phyloP scores from a whole-genome alignment of 768 basidiomycete species.

The Thelephora aurantiotincta region DNA sequence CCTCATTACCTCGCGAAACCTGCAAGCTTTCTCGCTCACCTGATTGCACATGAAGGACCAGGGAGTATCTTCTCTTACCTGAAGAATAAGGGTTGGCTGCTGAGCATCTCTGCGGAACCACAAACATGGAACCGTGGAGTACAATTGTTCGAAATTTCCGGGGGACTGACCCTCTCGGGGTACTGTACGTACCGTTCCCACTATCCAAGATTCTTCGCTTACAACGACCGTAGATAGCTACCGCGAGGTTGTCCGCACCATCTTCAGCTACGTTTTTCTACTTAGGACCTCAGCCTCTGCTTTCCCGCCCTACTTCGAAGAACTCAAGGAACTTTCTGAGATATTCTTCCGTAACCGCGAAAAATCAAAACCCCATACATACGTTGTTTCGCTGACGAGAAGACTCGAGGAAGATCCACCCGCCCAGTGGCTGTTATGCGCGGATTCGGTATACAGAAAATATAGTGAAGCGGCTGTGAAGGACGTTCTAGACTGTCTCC shows the following conservation, averaged over 20 bases:
- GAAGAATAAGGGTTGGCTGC: conserved; percentile 29
- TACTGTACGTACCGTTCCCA: conserved; percentile 21
- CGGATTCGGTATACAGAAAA: conserved; percentile 5
- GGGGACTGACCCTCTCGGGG: conserved; percentile 34
- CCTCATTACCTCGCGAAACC: conserved; percentile 26
- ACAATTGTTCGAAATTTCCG: conserved; percentile 30
- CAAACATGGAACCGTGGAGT: conserved; percentile 18
- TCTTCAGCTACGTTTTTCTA: conserved; percentile 27
- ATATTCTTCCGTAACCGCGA: conserved; percentile 36
- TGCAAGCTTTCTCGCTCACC: conserved; percentile 27
- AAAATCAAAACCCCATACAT: conserved; percentile 25
- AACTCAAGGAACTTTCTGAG: conserved; percentile 27
- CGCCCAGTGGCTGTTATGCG: conserved; percentile 9
- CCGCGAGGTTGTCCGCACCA: conserved; percentile 23
- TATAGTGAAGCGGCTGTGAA: conserved; percentile 11
- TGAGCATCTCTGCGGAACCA: conserved; percentile 20
- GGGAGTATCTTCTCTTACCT: conserved; percentile 36
- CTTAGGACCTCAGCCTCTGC: conserved; percentile 8
- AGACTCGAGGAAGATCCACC: conserved; percentile 12
- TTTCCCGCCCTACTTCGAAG: conserved; percentile 18
- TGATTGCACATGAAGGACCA: conserved; percentile 35
- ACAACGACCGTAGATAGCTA: conserved; percentile 20
- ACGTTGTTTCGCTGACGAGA: conserved; percentile 24
- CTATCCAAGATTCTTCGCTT: neutral
- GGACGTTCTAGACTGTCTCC: conserved; percentile 12